phyloP scores from a whole-genome alignment of 2,329 filamentous ascomycete species.

The Fusarium illudens region DNA sequence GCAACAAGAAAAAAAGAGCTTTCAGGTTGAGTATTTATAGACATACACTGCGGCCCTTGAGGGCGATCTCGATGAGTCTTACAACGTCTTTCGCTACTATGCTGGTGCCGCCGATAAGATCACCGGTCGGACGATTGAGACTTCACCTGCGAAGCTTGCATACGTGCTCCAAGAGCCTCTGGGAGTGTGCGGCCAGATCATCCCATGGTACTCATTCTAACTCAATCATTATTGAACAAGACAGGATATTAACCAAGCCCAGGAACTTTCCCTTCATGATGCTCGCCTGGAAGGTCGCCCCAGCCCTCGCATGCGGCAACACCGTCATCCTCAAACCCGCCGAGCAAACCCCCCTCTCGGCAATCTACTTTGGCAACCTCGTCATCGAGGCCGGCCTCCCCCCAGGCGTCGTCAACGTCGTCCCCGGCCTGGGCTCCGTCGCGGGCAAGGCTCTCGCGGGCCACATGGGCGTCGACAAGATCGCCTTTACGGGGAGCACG shows the following conservation, averaged over 20 bases:
- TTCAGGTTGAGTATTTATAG: background rate
- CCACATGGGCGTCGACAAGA: conserved; percentile 71
- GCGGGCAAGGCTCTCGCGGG: conserved; percentile 70
- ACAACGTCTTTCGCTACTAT: conserved; percentile 68
- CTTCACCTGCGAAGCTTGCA: conserved; percentile 68
- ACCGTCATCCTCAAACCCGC: conserved; percentile 66
- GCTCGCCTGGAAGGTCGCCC: conserved; percentile 76
- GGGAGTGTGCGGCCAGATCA: conserved; percentile 73
- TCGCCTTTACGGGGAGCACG: conserved; percentile 76
- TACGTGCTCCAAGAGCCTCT: conserved; percentile 74
- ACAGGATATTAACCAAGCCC: background rate
- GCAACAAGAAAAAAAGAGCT: background rate
- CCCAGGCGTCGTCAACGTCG: conserved; percentile 74
- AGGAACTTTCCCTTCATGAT: conserved; percentile 36
- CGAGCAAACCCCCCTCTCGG: conserved; percentile 67
- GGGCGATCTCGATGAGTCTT: conserved; percentile 61
- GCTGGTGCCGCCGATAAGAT: conserved; percentile 76
- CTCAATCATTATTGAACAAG: accelerated
- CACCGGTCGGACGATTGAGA: conserved; percentile 73
- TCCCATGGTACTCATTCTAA: conserved; percentile 56
- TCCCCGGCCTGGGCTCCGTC: conserved; percentile 70
- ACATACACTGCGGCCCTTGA: conserved; percentile 53
- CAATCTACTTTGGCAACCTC: conserved; percentile 67
- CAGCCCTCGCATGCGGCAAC: conserved; percentile 68
- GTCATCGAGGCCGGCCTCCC: conserved; percentile 75